A percentile compares a stretch with the other conserved stretches of the same genome.
Conservation (phyloP, 805 yeast species). For the Lachancea lanzarotensis region DNA sequence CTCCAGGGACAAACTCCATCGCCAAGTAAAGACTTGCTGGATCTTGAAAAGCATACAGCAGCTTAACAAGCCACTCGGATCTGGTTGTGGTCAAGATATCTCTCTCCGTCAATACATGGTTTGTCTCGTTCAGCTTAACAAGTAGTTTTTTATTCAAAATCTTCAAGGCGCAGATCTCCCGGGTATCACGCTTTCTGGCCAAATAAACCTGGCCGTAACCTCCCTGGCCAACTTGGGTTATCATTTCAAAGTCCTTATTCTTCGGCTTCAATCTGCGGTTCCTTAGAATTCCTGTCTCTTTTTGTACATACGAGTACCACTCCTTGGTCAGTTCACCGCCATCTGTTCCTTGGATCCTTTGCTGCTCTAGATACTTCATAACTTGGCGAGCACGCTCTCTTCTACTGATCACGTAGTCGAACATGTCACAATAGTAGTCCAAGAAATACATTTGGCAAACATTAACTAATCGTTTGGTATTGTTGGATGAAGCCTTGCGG, state of each 20-base stretch:
- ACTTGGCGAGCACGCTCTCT: conserved; percentile 75
- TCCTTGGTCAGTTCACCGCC: conserved; percentile 43
- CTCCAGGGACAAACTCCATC: conserved; percentile 99
- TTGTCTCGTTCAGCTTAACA: conserved; percentile 86
- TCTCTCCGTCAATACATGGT: conserved; percentile 92
- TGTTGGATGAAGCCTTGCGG: conserved; percentile 56
- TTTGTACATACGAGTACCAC: conserved; percentile 74
- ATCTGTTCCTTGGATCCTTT: conserved; percentile 26
- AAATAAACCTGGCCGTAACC: conserved; percentile 98
- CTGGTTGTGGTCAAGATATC: conserved; percentile 95
- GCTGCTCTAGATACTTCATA: conserved; percentile 44
- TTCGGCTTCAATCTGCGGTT: conserved; percentile 87
- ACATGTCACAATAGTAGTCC: conserved; percentile 93
- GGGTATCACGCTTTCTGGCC: conserved; percentile 89
- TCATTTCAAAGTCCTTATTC: conserved; percentile 91
- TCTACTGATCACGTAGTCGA: conserved; percentile 84
- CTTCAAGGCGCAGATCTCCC: conserved; percentile 92
- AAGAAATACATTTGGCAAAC: conserved; percentile 91
- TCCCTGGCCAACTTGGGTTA: conserved; percentile 99
- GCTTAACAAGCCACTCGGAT: conserved; percentile 91
- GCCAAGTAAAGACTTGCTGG: conserved; percentile 84
- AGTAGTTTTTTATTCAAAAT: conserved; percentile 81
- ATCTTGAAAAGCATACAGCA: conserved; percentile 93
- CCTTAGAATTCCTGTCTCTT: conserved; percentile 79
- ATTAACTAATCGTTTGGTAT: conserved; percentile 77